Base-by-base conservation (phyloP, 495 filamentous ascomycete genomes). In the Pyronema omphalodes region DNA sequence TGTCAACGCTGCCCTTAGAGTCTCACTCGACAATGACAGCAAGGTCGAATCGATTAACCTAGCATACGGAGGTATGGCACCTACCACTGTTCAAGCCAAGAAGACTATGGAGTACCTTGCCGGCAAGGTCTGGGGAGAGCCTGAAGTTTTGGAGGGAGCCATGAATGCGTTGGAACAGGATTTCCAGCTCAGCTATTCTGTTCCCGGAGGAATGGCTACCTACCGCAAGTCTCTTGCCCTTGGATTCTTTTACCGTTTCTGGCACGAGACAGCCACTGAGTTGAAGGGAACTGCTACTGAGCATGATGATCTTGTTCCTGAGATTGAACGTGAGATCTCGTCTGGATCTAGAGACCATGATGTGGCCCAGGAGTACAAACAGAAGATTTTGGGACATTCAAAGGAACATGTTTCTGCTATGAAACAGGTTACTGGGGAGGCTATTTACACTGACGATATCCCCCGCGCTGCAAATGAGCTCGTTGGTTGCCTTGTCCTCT, bases 401-500 rank as follows among this genome's bases (percentile, higher is more conserved):
- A 80, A 77, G 41, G 81, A 81, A 3, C 91, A 98, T 68, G 80
- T 95, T 50, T 84, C 91, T 1, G 91, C 91, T 4, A 67, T 98
- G 64, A 94, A 95, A 69, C 91, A 98, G 65, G 80, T 80, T 19
- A 93, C 86, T 12, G 91, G 91, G 48, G 84, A 94, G 70, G 91
- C 91, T 11, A 86, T 93, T 57, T 98, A 98, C 63, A 94, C 86
- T 0, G 91, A 98, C 63, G 91, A 98, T 60, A 94, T 94, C 39
- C 89, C 88, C 3, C 72, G 79, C 7, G 76, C 87, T 51, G 81
- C 79, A 67, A 93, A 93, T 58, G 89, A 95, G 69, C 73, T 95
- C 5, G 88, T 85, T 58, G 91, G 82, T 4, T 86, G 81, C 58
- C 68, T 95, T 55, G 86, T 98, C 2, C 72, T 98, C 15, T 94